phyloP scores from a whole-genome alignment of 768 basidiomycete genomes.

The Psilocybe azurescens region DNA sequence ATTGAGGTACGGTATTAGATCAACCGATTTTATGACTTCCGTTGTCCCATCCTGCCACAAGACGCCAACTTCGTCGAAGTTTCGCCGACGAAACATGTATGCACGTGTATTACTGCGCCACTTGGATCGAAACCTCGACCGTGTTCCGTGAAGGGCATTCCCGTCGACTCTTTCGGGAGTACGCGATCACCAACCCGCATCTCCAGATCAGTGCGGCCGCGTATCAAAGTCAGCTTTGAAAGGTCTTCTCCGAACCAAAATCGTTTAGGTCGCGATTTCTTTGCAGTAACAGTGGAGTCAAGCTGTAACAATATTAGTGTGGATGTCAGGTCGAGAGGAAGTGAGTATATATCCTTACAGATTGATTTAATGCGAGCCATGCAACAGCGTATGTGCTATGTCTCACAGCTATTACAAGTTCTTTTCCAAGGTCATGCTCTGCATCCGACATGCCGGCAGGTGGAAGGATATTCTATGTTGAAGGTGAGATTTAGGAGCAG shows the following conservation, averaged over 20 bases:
- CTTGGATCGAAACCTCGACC: slow-evolving; percentile 51
- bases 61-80: slow-evolving; percentile 71
- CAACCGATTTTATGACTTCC: slow-evolving; percentile 64
- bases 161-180: slow-evolving; percentile 53
- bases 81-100: slow-evolving; percentile 68
- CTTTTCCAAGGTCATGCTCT: slow-evolving; percentile 51
- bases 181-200: slow-evolving; percentile 80
- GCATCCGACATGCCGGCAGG: slow-evolving; percentile 50
- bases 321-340: background rate
- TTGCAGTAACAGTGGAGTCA: slow-evolving; percentile 56
- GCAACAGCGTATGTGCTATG: slow-evolving; percentile 82
- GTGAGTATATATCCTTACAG: slow-evolving; percentile 47
- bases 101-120: slow-evolving; percentile 51
- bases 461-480: slow-evolving; percentile 67
- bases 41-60: slow-evolving; percentile 88
- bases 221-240: slow-evolving; percentile 64
- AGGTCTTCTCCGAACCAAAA: slow-evolving; percentile 79
- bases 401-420: slow-evolving; percentile 73
- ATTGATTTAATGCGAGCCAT: slow-evolving; percentile 91
- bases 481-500: background rate
- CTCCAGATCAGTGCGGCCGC: slow-evolving; percentile 61
- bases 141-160: slow-evolving; percentile 64
- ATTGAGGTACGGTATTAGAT: slow-evolving; percentile 82
- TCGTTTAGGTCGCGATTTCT: slow-evolving; percentile 66
- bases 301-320: slow-evolving; percentile 50